Evolutionary conservation across 352 stramenopile species (phyloP), one percentile per base, ranked within the genome.

Genomic region (Elongisporangium anandrum): DNA sequence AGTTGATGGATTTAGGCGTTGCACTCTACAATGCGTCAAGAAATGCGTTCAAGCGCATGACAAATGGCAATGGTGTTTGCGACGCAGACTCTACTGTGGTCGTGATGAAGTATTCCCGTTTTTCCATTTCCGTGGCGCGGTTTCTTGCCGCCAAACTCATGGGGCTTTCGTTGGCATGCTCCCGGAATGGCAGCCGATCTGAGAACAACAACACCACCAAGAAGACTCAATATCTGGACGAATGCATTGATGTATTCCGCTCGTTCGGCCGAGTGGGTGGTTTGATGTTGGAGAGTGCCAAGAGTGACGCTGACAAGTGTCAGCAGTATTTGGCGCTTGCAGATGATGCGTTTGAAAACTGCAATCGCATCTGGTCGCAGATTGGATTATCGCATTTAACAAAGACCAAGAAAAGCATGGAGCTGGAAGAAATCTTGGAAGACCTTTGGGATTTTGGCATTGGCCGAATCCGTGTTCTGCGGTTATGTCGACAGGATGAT

Each of bases 401-500:
- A 7, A 85, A 83, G 47, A 70, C 81, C 41, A 94, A 90, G 54
- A 58, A 74, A 39, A 73, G 68, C 7, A 53, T 88, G 10, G 84
- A 94, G 53, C 50, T 92, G 10, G 84, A 92, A 47, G 78, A 91
- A 21, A 70, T 92, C 52, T 53, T 94, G 15, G 77, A 90, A 64
- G 84, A 92, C 60, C 61, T 94, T 47, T 94, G 84, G 84, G 80
- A 91, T 51, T 88, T 89, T 50, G 82, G 71, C n/a, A 68, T 83
- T n/a, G 73, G 86, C 50, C 76, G 73, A 7, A 71, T 92, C 41
- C 80, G 76, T 20, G 72, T 85, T n/a, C 56, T 88, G 15, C 70
- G 65, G 6, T 48, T 88, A 19, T 23, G 9, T 13, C 29, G 29
- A 41, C 5, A 13, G 6, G 29, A 41, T 41, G 29, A 15, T 8